Base-by-base conservation (phyloP, 495 filamentous ascomycete species). In the Collariella sp. region DNA sequence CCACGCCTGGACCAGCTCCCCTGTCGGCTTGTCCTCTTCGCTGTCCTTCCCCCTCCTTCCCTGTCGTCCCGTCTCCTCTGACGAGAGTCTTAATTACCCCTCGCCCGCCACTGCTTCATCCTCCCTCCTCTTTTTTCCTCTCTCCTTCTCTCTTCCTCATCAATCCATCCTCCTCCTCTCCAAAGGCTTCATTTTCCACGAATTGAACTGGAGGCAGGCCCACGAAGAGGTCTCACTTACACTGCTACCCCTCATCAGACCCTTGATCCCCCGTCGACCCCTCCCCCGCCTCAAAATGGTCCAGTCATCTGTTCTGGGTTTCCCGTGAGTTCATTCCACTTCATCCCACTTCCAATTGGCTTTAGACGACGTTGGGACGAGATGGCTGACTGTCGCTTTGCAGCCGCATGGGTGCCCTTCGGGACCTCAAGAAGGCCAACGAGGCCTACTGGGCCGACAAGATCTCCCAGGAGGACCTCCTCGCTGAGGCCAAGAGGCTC, bases 341-440 rank as follows among this genome's bases (percentile, higher is more conserved):
- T 31, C 26, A 31, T 4, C 26, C 26, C 4, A 31, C 26, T 31
- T 4, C 26, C 26, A 31, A 31, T 9, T 31, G 26, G 9, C 4
- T 31, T 31, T 4, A 40, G 38, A 19, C 52, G 43, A 89, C 70
- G 81, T 90, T 60, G 86, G 85, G 67, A 89, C 91, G 78, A 86
- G 85, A 24, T 31, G 5, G 47, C 52, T 62, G n/a, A 64, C 55
- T 7, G 24, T 11, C 29, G 3, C 36, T 10, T 13, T 18, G 45
- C 50, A 67, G 65, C 74, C 93, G 93, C 71, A 96, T 96, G 88
- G 93, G 93, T 75, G 87, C 79, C 66, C 89, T 95, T 74, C 86
- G 93, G 81, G 94, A 98, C 79, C 85, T 98, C 69, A 98, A 98
- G 87, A 98, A 98, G 83, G 93, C 93, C 66, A 96, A 88, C 54